These are phyloP conservation scores for Rhodotorula toruloides DNA, from an alignment of 768 basidiomycete genomes.

Conservation along the genomic window DNA sequence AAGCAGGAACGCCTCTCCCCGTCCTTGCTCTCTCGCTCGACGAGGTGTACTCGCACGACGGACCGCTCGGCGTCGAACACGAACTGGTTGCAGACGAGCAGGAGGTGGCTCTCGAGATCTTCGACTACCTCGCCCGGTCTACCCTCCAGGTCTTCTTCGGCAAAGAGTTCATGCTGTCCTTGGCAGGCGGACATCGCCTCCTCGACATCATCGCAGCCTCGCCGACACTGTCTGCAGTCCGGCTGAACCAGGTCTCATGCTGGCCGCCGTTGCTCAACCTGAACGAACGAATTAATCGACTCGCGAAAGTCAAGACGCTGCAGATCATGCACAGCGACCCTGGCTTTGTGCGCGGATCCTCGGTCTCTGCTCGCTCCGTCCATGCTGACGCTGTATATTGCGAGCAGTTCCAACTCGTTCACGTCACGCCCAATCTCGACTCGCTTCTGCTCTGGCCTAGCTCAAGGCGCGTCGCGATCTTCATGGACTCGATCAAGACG, in stretches of 20 bases:
- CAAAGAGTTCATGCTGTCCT: background rate
- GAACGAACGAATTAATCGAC: background rate
- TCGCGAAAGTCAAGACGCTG: slow-evolving; percentile 18
- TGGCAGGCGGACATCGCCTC: background rate
- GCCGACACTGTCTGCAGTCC: slow-evolving; percentile 3
- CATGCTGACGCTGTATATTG: background rate
- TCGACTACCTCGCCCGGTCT: slow-evolving; percentile 89
- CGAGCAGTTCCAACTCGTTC: slow-evolving; percentile 2
- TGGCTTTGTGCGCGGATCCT: background rate
- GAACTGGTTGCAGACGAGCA: slow-evolving; percentile 56
- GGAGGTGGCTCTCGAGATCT: slow-evolving; percentile 87
- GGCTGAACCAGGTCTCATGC: slow-evolving; percentile 27
- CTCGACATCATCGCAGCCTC: background rate
- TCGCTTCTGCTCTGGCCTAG: slow-evolving; percentile 33
- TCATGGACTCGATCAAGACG: background rate
- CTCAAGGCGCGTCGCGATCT: slow-evolving; percentile 8
- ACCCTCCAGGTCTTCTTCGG: slow-evolving; percentile 49
- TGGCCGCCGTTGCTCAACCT: background rate
- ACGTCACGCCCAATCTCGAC: slow-evolving; percentile 21
- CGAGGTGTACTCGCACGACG: background rate
- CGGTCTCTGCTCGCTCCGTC: background rate
- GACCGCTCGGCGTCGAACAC: background rate
- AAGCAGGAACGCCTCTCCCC: background rate
- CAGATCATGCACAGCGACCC: slow-evolving; percentile 33
- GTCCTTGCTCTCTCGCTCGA: background rate